Evolutionary conservation across 306 rosid genomes (phyloP).

Genomic region (Abrus precatorius): DNA sequence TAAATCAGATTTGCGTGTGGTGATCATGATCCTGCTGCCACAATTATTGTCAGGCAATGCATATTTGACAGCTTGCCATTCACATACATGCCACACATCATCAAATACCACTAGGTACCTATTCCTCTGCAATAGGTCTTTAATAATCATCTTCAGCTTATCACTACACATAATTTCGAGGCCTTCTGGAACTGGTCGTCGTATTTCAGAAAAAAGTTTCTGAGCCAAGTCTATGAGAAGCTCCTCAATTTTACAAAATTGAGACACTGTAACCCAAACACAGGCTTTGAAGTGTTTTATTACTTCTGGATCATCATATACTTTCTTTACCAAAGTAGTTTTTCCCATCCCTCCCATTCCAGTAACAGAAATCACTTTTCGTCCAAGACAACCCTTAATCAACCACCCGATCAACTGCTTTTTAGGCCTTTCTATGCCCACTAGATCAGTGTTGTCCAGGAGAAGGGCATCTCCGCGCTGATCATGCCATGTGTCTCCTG

Average conservation of each 20-base stretch:
- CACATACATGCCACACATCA: conserved; percentile 59
- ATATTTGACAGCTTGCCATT: conserved; percentile 66
- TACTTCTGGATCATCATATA: conserved; percentile 62
- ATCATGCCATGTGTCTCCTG: conserved; percentile 58
- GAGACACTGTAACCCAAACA: conserved; percentile 69
- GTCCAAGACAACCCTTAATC: conserved; percentile 16
- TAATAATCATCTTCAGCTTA: conserved; percentile 52
- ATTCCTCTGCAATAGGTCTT: conserved; percentile 52
- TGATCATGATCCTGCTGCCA: conserved; percentile 67
- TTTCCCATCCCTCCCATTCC: conserved; percentile 80
- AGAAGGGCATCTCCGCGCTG: conserved; percentile 67
- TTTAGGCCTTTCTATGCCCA: conserved; percentile 59
- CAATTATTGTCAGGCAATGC: conserved; percentile 58
- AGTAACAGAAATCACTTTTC: conserved; percentile 57
- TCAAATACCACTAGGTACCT: conserved; percentile 70
- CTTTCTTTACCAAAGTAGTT: conserved; percentile 65
- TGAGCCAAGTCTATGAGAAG: conserved; percentile 58
- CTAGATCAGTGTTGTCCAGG: conserved; percentile 66
- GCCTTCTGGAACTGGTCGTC: conserved; percentile 55
- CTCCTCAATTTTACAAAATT: conserved; percentile 50
- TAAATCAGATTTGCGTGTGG: conserved; percentile 58
- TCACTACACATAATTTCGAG: conserved; percentile 51
- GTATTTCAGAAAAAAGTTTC: conserved; percentile 49
- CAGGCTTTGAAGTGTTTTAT: conserved; percentile 59
- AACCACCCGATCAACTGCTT: conserved; percentile 50